Base-by-base conservation (phyloP, 352 stramenopile species). In the Phytophthora constricta region DNA sequence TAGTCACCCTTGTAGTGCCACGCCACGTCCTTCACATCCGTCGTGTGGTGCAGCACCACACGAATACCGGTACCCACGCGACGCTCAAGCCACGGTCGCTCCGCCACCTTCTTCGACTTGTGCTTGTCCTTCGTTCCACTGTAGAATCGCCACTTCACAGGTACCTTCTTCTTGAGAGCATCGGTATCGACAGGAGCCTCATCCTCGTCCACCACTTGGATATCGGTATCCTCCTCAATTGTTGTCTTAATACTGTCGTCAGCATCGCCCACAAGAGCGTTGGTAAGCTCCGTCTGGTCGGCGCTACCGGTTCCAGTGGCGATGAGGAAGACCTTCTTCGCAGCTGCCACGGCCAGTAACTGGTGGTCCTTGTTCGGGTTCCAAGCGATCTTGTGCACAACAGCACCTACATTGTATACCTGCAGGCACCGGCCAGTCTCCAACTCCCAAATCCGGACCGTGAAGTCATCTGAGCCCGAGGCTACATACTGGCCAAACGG, bases 1-100 rank as follows among this genome's bases (percentile, higher is more conserved):
- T 99, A 99, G 76, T 99, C 98, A 17, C 98, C 98, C 87, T 99
- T 99, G 66, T 91, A 74, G 74, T 99, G 98, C 98, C 98, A 99
- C 46, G 88, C 76, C 14, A 99, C 83, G 53, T 95, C 92, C 58
- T 95, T 93, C 42, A 99, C 91, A 49, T 98, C 87, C 17, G 77
- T 87, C 50, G 91, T 94, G 72, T 96, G 90, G 69, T 96, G 87
- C 52, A 96, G 70, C 67, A 95, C 89, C 28, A 97, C 63, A 34
- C 90, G 84, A 50, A 97, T 90, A 27, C 87, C 82, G 41, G 86
- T 89, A 33, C 89, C 89, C 19, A 91, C 80, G 57, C 95, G 82
- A 37, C 88, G 83, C 61, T 94, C 86, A 16, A 92, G 74, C 83
- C 84, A 92, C 59, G 80, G 79, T 3, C 74, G 80, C 20, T 76